These are phyloP conservation scores for Echinosophora koreensis DNA, from an alignment of 306 rosid genomes.

Conservation along the genomic window DNA sequence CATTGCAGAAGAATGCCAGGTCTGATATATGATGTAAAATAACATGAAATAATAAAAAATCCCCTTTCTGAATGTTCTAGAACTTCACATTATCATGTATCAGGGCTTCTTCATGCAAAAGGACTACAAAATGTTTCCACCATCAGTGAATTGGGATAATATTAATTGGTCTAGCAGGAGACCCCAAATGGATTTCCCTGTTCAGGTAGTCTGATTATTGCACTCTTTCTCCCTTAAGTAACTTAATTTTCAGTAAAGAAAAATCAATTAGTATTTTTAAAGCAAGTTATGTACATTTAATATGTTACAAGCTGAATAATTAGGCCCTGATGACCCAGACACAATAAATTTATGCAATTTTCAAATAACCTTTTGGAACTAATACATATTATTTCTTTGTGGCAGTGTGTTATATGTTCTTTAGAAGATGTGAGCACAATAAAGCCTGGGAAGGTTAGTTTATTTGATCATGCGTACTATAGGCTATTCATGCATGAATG, in stretches of 20 bases:
- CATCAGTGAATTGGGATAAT: conserved; percentile 92
- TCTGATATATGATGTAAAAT: conserved; percentile 44
- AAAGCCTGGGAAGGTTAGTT: conserved; percentile 93
- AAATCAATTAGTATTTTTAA: conserved; percentile 23
- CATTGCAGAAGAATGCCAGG: conserved; percentile 90
- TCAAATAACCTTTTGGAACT: conserved; percentile 22
- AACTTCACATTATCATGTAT: conserved; percentile 44
- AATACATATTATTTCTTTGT: conserved; percentile 44
- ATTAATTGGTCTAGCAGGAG: conserved; percentile 86
- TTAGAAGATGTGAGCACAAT: conserved; percentile 78
- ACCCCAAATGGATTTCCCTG: conserved; percentile 98
- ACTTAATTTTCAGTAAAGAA: not conserved
- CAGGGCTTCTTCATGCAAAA: conserved; percentile 99
- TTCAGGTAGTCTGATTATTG: conserved; percentile 71
- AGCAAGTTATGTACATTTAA: conserved; percentile 25
- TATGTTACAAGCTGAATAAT: conserved; percentile 18
- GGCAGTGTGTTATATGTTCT: conserved; percentile 92
- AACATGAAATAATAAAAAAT: conserved; percentile 16
- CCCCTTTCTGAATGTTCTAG: conserved; percentile 22
- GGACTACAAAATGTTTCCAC: conserved; percentile 99
- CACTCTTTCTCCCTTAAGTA: conserved; percentile 15
- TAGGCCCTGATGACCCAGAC: not conserved
- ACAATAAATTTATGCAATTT: conserved; percentile 1
- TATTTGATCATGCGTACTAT: conserved; percentile 27
- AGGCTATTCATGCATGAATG: conserved; percentile 18